Base-by-base conservation (phyloP, 2,329 filamentous ascomycete genomes). In the Fusarium sarcochroum region DNA sequence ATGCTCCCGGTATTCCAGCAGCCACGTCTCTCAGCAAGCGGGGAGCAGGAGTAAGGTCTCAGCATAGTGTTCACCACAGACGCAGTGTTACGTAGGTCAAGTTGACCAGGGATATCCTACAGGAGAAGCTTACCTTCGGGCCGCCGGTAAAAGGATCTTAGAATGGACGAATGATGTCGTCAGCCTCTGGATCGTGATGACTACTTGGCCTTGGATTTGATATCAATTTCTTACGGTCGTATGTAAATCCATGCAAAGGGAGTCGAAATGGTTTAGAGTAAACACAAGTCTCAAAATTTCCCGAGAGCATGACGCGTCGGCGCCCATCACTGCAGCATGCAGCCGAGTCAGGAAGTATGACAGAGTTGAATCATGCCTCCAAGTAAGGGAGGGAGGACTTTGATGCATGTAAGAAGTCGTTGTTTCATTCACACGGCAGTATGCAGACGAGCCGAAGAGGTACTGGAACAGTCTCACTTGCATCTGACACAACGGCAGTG, bases 81-180 rank as follows among this genome's bases (percentile, higher is more conserved):
- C 2, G 45, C 20, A 3, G 9, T 1, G 8, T 32, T 4, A 20
- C 21, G 7, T 14, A 8, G 4, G 9, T 5, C 9, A 7, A n/a
- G 9, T 1, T 10, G n/a, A 30, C 10, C 5, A 30, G 10, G 10
- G 10, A 30, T 13, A 30, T 13, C 25, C 6, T n/a, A 25, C 17
- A 3, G 1, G 5, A 2, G 15, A 13, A 1, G 0, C 9, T 20
- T 9, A 21, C 13, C 25, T 17, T 1, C 27, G 20, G 40, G 2
- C 1, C 10, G 21, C 35, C 49, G 25, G 37, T 7, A 7, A n/a
- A 30, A 13, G 27, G 45, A 3, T 3, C 7, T 3, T 14, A n/a
- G 2, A 47, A 6, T 35, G 3, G 5, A 2, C 32, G 18, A 11
- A 3, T 21, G 10, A 17, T 25, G 25, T 46, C 25, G 10, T 27